Base-by-base conservation (phyloP, 2,329 filamentous ascomycete species). In the Allantophomopsis lycopodina region DNA sequence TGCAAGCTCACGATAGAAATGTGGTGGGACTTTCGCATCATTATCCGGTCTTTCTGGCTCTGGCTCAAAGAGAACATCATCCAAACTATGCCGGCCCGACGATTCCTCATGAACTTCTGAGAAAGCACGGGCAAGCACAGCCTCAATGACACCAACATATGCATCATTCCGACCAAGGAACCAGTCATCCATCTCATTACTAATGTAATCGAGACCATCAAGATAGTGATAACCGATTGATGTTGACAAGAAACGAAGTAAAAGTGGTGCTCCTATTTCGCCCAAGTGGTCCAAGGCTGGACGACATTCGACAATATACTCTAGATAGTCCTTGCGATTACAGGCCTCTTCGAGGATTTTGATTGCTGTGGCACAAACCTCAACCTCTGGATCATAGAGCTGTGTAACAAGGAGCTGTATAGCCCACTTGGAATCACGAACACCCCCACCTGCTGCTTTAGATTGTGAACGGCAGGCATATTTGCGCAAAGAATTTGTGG, bases 121-220 rank as follows among this genome's bases (percentile, higher is more conserved):
- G 55, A 94, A 88, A 1, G 88, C 82, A 44, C 86, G 79, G 23
- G 88, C 86, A 38, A 98, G 69, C 40, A 88, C 94, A n/a, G 93
- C 91, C 59, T 98, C 91, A 32, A 98, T 89, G 32, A 96, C 73
- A 31, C 78, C 74, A 38, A 98, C 91, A 49, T 98, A 98, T n/a
- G 79, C 81, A 57, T 98, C 89, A 55, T 98, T 98, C 35, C 91
- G 79, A 12, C 91, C 91, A 21, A 98, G 69, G 55, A 96, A 98
- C 91, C 91, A 98, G 61, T 98, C 93, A 50, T 98, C 91, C 91
- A 98, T 98, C 58, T 98, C 93, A 55, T 94, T 91, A 45, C 88
- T 95, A 59, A 98, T 98, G 56, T 98, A 98, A 62, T 98, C 93
- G 34, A 98, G 68, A 0, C 88, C 91, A 55, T 96, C 87, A 5